A percentile compares a stretch with the other conserved stretches of the same genome.
phyloP scores from a whole-genome alignment of 2,329 filamentous ascomycete species.

The Magnaporthiopsis poae region DNA sequence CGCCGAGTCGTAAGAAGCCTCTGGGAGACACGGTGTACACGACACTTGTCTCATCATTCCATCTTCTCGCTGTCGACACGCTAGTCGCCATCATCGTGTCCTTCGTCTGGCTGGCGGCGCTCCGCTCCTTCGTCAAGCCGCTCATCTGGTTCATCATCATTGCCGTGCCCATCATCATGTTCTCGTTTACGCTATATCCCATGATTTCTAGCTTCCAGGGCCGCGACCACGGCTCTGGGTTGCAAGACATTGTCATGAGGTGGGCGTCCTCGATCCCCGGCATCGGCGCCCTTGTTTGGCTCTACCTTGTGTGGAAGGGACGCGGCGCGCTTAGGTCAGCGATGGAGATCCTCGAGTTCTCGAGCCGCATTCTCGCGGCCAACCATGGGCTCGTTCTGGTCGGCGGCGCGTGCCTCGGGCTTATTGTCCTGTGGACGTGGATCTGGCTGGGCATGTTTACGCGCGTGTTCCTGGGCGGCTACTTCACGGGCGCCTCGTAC shows the following conservation, averaged over 20 bases:
- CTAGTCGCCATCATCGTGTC: conserved; percentile 82
- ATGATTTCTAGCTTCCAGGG: conserved; percentile 84
- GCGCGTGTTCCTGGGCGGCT: conserved; percentile 84
- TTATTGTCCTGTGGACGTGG: conserved; percentile 87
- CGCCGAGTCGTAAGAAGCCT: conserved; percentile 55
- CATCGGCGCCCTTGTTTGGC: conserved; percentile 64
- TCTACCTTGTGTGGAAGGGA: conserved; percentile 71
- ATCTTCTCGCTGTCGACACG: conserved; percentile 83
- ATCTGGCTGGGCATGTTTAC: conserved; percentile 95
- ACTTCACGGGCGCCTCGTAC: conserved; percentile 57
- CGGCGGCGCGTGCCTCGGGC: conserved; percentile 66
- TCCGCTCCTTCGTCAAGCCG: conserved; percentile 79
- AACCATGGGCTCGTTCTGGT: conserved; percentile 74
- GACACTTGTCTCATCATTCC: conserved; percentile 74
- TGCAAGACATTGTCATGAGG: conserved; percentile 86
- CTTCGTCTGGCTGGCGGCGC: conserved; percentile 76
- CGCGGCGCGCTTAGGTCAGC: conserved; percentile 73
- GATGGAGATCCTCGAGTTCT: conserved; percentile 83
- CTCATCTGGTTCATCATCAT: conserved; percentile 72
- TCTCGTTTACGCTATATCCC: conserved; percentile 84
- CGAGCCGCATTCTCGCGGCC: conserved; percentile 73
- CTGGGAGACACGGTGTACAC: conserved; percentile 92
- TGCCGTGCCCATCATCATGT: conserved; percentile 73
- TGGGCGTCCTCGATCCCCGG: conserved; percentile 74
- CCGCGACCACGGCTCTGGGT: conserved; percentile 57